Conservation (phyloP, 2,329 filamentous ascomycete species). For the Aquanectria penicillioides region DNA sequence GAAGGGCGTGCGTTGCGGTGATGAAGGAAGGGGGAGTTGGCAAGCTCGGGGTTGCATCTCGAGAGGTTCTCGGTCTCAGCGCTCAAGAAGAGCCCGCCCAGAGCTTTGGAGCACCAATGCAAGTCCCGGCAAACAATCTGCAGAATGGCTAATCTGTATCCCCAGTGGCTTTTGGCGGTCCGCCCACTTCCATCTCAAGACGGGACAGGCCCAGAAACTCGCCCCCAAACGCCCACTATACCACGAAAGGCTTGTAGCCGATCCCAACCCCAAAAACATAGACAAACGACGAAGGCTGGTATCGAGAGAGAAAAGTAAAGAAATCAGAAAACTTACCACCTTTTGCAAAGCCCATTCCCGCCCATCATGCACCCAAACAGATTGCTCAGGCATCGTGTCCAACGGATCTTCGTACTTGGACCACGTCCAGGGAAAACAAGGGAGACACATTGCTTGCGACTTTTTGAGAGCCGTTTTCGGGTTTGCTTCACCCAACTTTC, state of each 20-base stretch:
- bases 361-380: constrained; percentile 53
- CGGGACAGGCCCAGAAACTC: not conserved
- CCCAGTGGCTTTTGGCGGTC: not conserved
- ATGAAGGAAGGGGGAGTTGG: constrained; percentile 1
- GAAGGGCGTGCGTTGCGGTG: not conserved
- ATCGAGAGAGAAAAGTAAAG: constrained; percentile 7
- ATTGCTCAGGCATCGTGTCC: constrained; percentile 51
- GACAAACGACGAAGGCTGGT: no score
- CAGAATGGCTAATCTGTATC: not conserved
- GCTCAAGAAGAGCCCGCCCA: no score
- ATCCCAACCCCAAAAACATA: not conserved
- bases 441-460: constrained; percentile 69
- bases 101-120: no score
- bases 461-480: no score
- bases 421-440: constrained; percentile 62
- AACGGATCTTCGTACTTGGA: constrained; percentile 56
- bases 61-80: no score
- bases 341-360: constrained; percentile 49
- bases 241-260: not conserved
- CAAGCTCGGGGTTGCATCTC: no score
- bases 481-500: no score
- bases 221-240: constrained; percentile 1
- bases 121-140: not conserved
- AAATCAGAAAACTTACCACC: constrained; percentile 42
- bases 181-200: constrained; percentile 1